Base-by-base conservation (phyloP, 2,329 filamentous ascomycete genomes). In the Cladophialophora carrionii region DNA sequence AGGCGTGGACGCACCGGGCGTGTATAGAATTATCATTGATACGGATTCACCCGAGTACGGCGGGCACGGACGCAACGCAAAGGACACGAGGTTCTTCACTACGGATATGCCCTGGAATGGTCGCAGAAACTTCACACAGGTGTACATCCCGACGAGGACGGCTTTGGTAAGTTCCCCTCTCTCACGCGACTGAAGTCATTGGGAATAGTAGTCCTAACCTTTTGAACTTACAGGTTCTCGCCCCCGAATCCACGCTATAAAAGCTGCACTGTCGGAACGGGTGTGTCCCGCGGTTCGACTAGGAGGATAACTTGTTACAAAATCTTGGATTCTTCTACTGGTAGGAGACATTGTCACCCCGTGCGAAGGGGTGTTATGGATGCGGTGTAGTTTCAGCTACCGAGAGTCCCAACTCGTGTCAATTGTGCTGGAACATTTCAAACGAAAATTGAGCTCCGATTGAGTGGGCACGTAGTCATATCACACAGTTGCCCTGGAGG, bases 81-180 rank as follows among this genome's bases (percentile, higher is more conserved):
- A 91, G 70, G 84, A 80, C n/a, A 95, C 91, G 2, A 84, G 91
- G 37, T 98, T 95, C 82, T 97, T 96, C 77, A 98, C 95, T 0
- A 96, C 92, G 4, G 87, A 92, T 14, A 86, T 97, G 80, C 84
- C 86, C 68, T 98, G 95, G 95, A 98, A 98, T 75, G 86, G 86
- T 14, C 83, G 95, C 68, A 89, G 86, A 81, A 98, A 98, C 78
- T 97, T 91, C 81, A 87, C 91, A 55, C 95, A 98, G 76, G 85
- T 97, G 60, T 99, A 99, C 76, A 86, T 96, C 66, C 94, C 94
- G 17, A 87, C 87, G 59, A 84, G 94, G 72, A 92, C 90, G 67
- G 94, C 92, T 22, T 81, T 97, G 76, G 93, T 96, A 61, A 67
- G 67, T 67, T 51, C 46, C n/a, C 7, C 14, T 2, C 2, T 46